These are phyloP conservation scores for Sphaceloma murrayae DNA, from an alignment of 2,329 filamentous ascomycete genomes.

Conservation along the genomic window DNA sequence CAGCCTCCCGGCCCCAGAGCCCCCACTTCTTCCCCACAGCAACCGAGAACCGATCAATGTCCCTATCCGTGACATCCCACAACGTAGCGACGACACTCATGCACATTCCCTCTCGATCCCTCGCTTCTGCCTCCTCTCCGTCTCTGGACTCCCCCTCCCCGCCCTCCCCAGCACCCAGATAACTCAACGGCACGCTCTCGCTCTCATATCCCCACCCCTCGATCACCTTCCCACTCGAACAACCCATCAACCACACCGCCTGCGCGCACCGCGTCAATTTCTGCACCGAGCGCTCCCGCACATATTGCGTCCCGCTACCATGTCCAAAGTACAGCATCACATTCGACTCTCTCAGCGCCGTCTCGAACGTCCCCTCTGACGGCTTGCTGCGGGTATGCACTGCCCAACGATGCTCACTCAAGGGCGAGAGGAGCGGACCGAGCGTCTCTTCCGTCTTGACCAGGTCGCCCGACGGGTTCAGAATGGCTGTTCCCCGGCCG, in stretches of 20 bases:
- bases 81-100: constrained; percentile 80
- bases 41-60: constrained; percentile 87
- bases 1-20: constrained; percentile 35
- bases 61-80: constrained; percentile 96
- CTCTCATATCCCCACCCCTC: constrained; percentile 82
- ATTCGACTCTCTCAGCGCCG: constrained; percentile 54
- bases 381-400: constrained; percentile 60
- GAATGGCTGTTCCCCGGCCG: constrained; percentile 60
- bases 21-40: constrained; percentile 80
- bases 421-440: constrained; percentile 49
- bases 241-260: constrained; percentile 79
- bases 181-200: constrained; percentile 83
- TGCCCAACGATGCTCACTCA: constrained; percentile 46
- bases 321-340: constrained; percentile 92
- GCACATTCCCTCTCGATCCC: constrained; percentile 25
- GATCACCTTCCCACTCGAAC: constrained; percentile 70
- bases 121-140: neutral
- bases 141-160: neutral
- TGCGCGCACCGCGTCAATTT: constrained; percentile 44
- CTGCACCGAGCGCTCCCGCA: constrained; percentile 73
- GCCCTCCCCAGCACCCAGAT: constrained; percentile 68
- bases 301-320: constrained; percentile 88
- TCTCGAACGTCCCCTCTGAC: constrained; percentile 66
- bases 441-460: constrained; percentile 70
- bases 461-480: constrained; percentile 83